Conservation (phyloP, 192 early-diverging fungal genomes). For the Podila minutissima region DNA sequence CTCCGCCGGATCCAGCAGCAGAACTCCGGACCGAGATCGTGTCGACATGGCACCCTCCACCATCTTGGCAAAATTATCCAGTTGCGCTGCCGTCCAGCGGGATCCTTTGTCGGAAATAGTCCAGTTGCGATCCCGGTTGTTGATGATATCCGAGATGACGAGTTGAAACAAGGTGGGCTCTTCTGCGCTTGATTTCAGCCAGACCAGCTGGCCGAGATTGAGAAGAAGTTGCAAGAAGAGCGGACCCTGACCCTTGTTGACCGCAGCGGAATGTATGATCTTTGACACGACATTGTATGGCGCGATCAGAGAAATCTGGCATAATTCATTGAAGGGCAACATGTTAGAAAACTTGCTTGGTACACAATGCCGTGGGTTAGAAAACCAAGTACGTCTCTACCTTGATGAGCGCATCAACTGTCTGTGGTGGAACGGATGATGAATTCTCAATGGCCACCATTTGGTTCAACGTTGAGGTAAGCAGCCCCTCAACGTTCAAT, state of each 20-base stretch:
- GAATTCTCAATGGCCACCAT: slow-evolving; percentile 12
- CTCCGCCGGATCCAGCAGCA: slow-evolving; percentile 9
- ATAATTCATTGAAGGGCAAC: no score
- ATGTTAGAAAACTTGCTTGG: no score
- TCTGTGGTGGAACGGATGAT: slow-evolving; percentile 1
- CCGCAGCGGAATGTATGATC: slow-evolving; percentile 10
- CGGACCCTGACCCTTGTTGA: slow-evolving; percentile 28
- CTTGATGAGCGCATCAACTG: slow-evolving; percentile 30
- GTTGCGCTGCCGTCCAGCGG: background rate
- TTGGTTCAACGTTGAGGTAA: slow-evolving; percentile 32
- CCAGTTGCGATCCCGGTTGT: background rate
- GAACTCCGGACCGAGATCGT: background rate
- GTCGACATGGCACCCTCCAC: background rate
- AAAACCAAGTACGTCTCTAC: background rate
- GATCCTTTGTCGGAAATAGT: background rate
- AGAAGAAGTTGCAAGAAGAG: slow-evolving; percentile 20
- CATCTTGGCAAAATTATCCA: slow-evolving; percentile 26
- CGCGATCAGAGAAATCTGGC: slow-evolving; percentile 32
- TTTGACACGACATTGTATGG: slow-evolving; percentile 32
- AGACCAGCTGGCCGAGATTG: slow-evolving; percentile 25
- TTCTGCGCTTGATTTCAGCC: slow-evolving; percentile 13
- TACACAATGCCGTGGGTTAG: background rate
- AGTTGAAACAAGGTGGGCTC: slow-evolving; percentile 11
- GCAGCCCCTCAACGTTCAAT: slow-evolving; percentile 15
- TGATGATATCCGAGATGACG: slow-evolving; percentile 14